Evolutionary conservation across 345 rosid genomes (phyloP).

Genomic region (Linum tenue): DNA sequence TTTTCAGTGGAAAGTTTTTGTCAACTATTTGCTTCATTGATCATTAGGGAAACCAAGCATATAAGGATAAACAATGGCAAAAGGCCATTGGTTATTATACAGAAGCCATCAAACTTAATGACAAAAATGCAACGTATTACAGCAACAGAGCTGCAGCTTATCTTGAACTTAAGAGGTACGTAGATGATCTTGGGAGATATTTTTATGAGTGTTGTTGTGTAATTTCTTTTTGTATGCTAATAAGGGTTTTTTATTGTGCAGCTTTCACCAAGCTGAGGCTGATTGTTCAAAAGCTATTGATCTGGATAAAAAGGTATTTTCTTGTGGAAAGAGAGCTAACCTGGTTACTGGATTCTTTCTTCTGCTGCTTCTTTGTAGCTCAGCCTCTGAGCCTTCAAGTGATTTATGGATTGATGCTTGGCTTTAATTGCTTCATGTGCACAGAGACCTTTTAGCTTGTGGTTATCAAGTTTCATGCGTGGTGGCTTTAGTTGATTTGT

Average conservation of each 20-base stretch:
- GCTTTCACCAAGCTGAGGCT: slow-evolving; percentile 86
- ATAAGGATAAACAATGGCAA: slow-evolving; percentile 71
- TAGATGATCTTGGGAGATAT: neutral
- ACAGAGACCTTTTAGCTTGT: too few species aligned
- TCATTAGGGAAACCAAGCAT: slow-evolving; percentile 84
- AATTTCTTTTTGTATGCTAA: neutral
- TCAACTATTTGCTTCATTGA: slow-evolving; percentile 12
- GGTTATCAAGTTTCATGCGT: too few species aligned
- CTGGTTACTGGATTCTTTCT: neutral
- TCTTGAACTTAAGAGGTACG: slow-evolving; percentile 69
- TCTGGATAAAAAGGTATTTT: slow-evolving; percentile 74
- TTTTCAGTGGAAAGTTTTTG: neutral
- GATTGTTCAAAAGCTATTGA: slow-evolving; percentile 70
- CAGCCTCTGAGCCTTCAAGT: neutral
- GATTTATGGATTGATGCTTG: neutral
- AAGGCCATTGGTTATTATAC: slow-evolving; percentile 69
- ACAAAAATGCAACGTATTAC: slow-evolving; percentile 57
- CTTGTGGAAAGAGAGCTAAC: neutral
- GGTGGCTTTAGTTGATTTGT: neutral
- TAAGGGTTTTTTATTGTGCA: slow-evolving; percentile 23
- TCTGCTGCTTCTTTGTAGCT: neutral
- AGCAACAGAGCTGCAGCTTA: slow-evolving; percentile 85
- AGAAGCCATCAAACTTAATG: slow-evolving; percentile 82
- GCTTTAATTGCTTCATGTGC: neutral
- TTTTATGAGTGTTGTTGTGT: slow-evolving; percentile 4